These are phyloP conservation scores for Suhomyces kunorum DNA, from an alignment of 1,139 yeast species.

Conservation along the genomic window DNA sequence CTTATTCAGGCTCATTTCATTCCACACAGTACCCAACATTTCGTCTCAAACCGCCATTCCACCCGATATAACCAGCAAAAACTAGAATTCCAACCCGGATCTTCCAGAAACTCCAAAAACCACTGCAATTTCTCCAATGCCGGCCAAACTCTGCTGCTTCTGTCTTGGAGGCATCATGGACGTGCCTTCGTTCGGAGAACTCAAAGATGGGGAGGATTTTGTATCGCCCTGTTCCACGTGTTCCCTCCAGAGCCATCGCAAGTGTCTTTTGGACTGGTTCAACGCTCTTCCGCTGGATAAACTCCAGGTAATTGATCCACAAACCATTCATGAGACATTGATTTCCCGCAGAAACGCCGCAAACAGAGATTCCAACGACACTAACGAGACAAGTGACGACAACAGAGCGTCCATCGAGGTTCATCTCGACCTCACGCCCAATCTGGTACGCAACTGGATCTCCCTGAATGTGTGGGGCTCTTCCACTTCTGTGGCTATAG, in stretches of 20 bases:
- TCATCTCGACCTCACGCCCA: slow-evolving; percentile 3
- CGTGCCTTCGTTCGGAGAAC: slow-evolving; percentile 44
- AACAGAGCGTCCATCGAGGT: slow-evolving; percentile 1
- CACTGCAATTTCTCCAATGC: background rate
- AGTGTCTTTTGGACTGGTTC: slow-evolving; percentile 49
- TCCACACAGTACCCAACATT: background rate
- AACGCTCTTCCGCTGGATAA: slow-evolving; percentile 38
- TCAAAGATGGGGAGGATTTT: slow-evolving; percentile 41
- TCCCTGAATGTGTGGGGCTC: slow-evolving; percentile 5
- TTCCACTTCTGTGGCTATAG: background rate
- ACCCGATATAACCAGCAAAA: background rate
- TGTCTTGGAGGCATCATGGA: slow-evolving; percentile 45
- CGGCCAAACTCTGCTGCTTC: slow-evolving; percentile 34
- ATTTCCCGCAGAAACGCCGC: slow-evolving; percentile 1
- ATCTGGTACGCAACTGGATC: slow-evolving; percentile 8
- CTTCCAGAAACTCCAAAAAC: background rate
- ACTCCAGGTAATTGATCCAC: slow-evolving; percentile 23
- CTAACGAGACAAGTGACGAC: no score
- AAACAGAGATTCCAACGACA: no score
- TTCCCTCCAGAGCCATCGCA: slow-evolving; percentile 39
- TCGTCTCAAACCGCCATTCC: background rate
- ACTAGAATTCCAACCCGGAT: background rate
- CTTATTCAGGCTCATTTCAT: no score
- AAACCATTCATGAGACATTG: slow-evolving; percentile 9
- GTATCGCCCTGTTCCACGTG: slow-evolving; percentile 47